Percentiles rank a stretch among this genome's conserved stretches.
phyloP scores from a whole-genome alignment of 805 yeast genomes.

The Naumovozyma castellii region DNA sequence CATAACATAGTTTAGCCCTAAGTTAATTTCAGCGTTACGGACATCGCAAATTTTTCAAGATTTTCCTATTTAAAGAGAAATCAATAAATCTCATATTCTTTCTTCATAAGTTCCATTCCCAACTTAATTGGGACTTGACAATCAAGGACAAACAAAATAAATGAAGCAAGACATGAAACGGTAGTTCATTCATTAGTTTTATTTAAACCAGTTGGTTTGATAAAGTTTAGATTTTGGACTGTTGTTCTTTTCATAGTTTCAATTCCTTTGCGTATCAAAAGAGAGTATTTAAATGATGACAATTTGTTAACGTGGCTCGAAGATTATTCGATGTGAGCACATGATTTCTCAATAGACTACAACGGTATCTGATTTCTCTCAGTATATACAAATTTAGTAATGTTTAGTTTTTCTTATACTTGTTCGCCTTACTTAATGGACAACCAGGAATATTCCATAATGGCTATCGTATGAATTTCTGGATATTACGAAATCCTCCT shows the following conservation, averaged over 20 bases:
- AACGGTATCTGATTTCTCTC: conserved; percentile 77
- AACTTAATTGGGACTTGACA: neutral
- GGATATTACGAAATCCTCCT: no score
- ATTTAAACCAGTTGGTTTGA: neutral
- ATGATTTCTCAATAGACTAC: conserved; percentile 83
- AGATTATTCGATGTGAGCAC: conserved; percentile 53
- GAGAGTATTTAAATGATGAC: conserved; percentile 22
- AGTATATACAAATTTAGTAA: neutral
- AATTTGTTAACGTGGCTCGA: conserved; percentile 34
- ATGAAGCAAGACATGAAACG: neutral
- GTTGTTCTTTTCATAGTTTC: no score
- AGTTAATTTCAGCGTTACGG: neutral
- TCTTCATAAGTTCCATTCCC: neutral
- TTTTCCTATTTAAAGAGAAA: neutral
- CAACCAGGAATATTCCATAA: no score
- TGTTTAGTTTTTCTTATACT: neutral
- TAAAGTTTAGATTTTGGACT: neutral
- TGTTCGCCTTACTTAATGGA: no score
- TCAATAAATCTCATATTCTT: neutral
- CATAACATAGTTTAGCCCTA: no score
- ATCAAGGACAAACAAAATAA: neutral
- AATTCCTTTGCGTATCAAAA: neutral
- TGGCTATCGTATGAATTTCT: no score
- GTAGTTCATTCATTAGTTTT: no score
- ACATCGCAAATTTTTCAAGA: neutral